phyloP scores from a whole-genome alignment of 306 rosid species.

The Sesbania bispinosa region DNA sequence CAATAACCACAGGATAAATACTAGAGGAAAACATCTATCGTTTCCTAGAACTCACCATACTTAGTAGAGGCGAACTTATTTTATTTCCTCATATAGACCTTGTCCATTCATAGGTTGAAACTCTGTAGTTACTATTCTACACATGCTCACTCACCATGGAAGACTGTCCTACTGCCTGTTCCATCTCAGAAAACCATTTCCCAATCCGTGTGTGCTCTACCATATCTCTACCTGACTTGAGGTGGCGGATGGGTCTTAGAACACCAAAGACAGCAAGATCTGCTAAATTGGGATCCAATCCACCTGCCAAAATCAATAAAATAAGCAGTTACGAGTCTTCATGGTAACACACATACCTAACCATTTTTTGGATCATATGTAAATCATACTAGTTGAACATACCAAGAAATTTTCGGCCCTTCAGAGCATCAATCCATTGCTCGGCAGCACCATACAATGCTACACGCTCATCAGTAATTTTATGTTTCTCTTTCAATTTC shows the following conservation, averaged over 20 bases:
- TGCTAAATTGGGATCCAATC: constrained; percentile 73
- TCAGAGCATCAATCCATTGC: constrained; percentile 84
- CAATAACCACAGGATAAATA: neutral
- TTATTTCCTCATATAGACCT: neutral
- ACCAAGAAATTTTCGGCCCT: constrained; percentile 77
- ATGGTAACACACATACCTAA: neutral
- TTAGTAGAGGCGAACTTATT: constrained; percentile 1
- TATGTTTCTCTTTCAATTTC: constrained; percentile 86
- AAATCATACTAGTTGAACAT: constrained; percentile 18
- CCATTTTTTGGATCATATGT: neutral
- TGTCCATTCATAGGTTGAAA: neutral
- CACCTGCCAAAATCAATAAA: constrained; percentile 54
- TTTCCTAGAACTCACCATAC: constrained; percentile 7
- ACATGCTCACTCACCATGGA: constrained; percentile 39
- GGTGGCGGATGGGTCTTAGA: constrained; percentile 84
- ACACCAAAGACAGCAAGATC: constrained; percentile 91
- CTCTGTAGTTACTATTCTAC: constrained; percentile 7
- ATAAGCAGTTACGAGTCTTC: constrained; percentile 2
- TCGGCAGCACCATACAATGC: constrained; percentile 84
- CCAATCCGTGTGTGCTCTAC: constrained; percentile 70
- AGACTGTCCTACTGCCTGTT: constrained; percentile 57
- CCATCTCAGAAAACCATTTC: constrained; percentile 81
- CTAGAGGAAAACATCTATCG: neutral
- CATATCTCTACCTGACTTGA: constrained; percentile 87
- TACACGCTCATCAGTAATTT: constrained; percentile 75